These are phyloP conservation scores for Aegilops longissima DNA, from an alignment of 176 grass and related monocot genomes.

Conservation along the genomic window DNA sequence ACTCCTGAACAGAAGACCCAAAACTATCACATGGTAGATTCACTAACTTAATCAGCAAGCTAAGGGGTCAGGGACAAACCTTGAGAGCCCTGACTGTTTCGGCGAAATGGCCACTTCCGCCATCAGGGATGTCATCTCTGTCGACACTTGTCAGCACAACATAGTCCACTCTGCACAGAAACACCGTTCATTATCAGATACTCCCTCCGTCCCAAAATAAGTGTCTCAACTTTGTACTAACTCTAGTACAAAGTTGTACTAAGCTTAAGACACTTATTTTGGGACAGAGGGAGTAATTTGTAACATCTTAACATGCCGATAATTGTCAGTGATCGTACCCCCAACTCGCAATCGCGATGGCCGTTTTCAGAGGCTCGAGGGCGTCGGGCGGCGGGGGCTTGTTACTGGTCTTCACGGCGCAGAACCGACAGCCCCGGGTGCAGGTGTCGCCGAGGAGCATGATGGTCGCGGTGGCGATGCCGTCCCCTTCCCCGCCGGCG, in stretches of 20 bases:
- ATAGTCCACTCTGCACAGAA: conserved; percentile 74
- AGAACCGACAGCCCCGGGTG: conserved; percentile 87
- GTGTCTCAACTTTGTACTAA: no score
- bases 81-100: conserved; percentile 78
- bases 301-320: not conserved
- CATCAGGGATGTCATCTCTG: conserved; percentile 85
- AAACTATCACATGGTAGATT: not conserved
- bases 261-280: no score
- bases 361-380: conserved; percentile 72
- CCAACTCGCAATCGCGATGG: conserved; percentile 68
- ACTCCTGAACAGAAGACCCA: conserved; percentile 43
- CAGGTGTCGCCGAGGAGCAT: conserved; percentile 94
- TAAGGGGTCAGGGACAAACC: conserved; percentile 37
- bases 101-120: conserved; percentile 83
- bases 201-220: no score
- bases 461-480: conserved; percentile 82
- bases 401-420: conserved; percentile 82
- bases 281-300: no score
- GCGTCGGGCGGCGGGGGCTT: conserved; percentile 60
- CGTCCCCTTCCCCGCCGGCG: conserved; percentile 72
- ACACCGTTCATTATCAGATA: not conserved
- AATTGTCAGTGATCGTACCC: conserved; percentile 36
- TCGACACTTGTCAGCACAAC: conserved; percentile 93
- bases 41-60: not conserved
- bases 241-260: no score